These are phyloP conservation scores for Kurtzmaniella quercitrusa DNA, from an alignment of 1,139 yeast genomes.

Conservation along the genomic window DNA sequence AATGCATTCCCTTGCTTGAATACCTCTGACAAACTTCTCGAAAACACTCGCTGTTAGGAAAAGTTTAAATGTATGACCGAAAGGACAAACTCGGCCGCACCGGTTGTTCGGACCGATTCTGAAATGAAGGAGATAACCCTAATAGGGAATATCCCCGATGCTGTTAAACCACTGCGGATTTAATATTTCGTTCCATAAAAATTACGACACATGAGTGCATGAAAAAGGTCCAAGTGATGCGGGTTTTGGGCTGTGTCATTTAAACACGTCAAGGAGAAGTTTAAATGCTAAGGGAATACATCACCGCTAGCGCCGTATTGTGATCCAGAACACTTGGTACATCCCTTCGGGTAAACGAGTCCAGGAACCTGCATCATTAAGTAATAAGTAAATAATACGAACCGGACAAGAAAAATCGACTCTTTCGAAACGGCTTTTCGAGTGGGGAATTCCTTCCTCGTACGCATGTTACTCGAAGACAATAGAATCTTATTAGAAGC, in stretches of 20 bases:
- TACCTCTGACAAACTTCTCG: too few species aligned
- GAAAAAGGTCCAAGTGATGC: not conserved
- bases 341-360: not conserved
- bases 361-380: not conserved
- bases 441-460: not conserved
- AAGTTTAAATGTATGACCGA: not conserved
- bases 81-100: not conserved
- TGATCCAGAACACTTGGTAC: too few species aligned
- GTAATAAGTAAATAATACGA: not conserved
- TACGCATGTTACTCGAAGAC: not conserved
- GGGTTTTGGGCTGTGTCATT: not conserved
- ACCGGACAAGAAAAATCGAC: not conserved
- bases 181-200: not conserved
- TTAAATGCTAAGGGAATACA: too few species aligned
- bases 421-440: not conserved
- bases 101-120: not conserved
- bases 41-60: too few species aligned
- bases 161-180: not conserved
- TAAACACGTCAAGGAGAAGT: not conserved
- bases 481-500: not conserved
- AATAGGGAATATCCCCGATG: not conserved
- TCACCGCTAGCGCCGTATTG: too few species aligned
- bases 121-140: not conserved
- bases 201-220: not conserved
- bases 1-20: too few species aligned